A percentile compares a stretch with the other conserved stretches of the same genome.
Conservation (phyloP, 768 basidiomycete genomes). For the Amanita jacksonii region DNA sequence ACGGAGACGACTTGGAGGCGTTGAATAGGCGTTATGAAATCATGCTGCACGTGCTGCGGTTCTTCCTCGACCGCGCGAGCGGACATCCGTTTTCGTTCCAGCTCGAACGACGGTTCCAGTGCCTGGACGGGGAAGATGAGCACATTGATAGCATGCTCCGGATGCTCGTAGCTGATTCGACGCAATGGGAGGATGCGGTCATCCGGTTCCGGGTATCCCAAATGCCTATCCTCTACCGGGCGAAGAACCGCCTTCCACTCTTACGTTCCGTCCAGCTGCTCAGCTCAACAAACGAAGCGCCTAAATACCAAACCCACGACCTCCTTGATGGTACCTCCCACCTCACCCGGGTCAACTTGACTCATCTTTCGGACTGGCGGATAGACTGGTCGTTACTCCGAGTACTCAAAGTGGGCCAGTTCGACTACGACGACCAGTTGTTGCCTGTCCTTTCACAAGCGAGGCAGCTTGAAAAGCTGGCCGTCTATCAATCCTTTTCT, state of each 20-base stretch:
- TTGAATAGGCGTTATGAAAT: neutral
- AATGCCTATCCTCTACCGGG: neutral
- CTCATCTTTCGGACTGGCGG: neutral
- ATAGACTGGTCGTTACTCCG: neutral
- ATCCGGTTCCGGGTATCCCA: neutral
- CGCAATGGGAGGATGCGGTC: neutral
- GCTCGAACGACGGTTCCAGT: neutral
- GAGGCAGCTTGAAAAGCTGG: slow-evolving; percentile 2
- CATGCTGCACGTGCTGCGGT: neutral
- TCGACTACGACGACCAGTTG: neutral
- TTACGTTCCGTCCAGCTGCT: neutral
- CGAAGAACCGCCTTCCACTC: neutral
- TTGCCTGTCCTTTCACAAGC: slow-evolving; percentile 1
- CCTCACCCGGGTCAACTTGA: neutral
- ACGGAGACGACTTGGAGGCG: neutral
- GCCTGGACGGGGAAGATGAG: neutral
- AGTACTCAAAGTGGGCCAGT: neutral
- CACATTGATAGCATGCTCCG: neutral
- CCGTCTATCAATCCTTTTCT: neutral
- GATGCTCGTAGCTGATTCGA: slow-evolving; percentile 1
- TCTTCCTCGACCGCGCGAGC: neutral
- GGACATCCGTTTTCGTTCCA: neutral
- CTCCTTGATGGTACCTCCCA: neutral
- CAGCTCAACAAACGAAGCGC: neutral
- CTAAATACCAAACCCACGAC: neutral